phyloP scores from a whole-genome alignment of 768 basidiomycete species.

The Sutorius australiensis region DNA sequence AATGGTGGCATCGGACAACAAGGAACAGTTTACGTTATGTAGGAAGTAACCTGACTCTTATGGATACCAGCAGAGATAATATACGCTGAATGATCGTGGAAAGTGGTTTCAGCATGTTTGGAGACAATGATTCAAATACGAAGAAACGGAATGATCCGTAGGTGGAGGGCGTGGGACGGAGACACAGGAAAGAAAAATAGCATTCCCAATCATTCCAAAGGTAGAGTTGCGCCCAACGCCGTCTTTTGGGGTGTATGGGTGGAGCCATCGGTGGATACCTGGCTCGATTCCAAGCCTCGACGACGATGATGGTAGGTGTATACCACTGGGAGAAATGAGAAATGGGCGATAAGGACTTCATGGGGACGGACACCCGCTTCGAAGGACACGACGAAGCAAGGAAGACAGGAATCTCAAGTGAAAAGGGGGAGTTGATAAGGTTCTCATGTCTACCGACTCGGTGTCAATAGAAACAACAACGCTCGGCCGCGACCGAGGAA shows the following conservation, averaged over 20 bases:
- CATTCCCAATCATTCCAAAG: not conserved
- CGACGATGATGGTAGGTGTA: too few species aligned
- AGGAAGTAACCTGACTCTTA: not conserved
- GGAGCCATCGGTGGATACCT: not conserved
- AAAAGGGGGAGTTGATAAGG: too few species aligned
- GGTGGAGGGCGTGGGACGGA: not conserved
- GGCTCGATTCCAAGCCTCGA: not conserved
- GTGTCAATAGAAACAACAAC: not conserved
- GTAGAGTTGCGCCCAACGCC: not conserved
- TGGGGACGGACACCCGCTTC: not conserved
- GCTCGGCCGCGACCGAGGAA: not conserved
- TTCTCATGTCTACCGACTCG: too few species aligned
- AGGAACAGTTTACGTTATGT: not conserved
- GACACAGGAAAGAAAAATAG: not conserved
- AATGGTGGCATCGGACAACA: not conserved
- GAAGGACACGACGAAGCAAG: not conserved
- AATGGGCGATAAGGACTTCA: not conserved
- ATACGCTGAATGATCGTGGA: not conserved
- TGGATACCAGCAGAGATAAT: not conserved
- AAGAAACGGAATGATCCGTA: not conserved
- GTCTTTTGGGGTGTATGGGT: not conserved
- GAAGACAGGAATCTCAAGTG: too few species aligned
- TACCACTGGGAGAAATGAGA: not conserved
- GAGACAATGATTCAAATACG: not conserved
- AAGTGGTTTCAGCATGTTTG: not conserved